Percentiles rank a stretch among this genome's conserved stretches.
Evolutionary conservation across 169 alveolate genomes (phyloP).

Genomic region (Cryptosporidium andersoni): DNA sequence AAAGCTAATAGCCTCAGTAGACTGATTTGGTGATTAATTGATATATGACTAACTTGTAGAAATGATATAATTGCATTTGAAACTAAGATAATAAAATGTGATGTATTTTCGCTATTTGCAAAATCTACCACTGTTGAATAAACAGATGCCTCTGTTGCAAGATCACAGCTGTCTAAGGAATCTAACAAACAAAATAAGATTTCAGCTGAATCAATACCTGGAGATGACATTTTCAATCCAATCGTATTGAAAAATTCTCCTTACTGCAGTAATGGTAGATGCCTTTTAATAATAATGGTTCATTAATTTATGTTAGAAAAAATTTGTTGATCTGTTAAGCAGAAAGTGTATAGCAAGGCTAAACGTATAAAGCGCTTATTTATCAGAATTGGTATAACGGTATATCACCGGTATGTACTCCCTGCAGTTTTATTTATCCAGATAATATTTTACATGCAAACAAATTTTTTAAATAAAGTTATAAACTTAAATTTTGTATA

Average conservation of each 20-base stretch:
- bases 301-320: too few species aligned
- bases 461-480: background rate
- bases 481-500: background rate
- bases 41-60: conserved; percentile 63
- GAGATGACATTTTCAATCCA: conserved; percentile 17
- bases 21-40: conserved; percentile 65
- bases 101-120: conserved; percentile 56
- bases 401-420: too few species aligned
- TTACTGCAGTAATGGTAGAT: background rate
- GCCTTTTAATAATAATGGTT: too few species aligned
- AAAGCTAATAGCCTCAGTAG: conserved; percentile 40
- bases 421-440: background rate
- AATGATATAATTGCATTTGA: conserved; percentile 67
- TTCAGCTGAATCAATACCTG: conserved; percentile 66
- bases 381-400: too few species aligned
- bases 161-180: conserved; percentile 56
- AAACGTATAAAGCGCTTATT: too few species aligned
- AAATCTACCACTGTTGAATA: conserved; percentile 69
- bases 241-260: background rate
- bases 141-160: conserved; percentile 64
- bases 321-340: too few species aligned
- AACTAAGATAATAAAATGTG: conserved; percentile 51
- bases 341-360: background rate
- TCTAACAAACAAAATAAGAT: conserved; percentile 63
- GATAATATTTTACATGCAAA: conserved; percentile 1